Base-by-base conservation (phyloP, 176 grass and related monocot species). In the Pontederia paniculata region DNA sequence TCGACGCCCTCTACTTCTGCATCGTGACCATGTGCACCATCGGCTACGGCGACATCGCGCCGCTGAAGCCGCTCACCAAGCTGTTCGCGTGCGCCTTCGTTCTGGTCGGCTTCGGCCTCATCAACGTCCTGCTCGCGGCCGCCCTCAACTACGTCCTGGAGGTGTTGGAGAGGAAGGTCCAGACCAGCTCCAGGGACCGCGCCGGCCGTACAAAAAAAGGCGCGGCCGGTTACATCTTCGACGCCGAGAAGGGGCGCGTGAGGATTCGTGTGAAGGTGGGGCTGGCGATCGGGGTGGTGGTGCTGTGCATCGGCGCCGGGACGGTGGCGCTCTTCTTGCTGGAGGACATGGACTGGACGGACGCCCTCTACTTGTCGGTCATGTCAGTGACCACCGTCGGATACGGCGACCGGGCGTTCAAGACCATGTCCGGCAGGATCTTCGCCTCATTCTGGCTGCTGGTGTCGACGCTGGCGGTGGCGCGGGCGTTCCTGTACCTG, bases 331-430 rank as follows among this genome's bases (percentile, higher is more conserved):
- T 77, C 58, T 82, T 82, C 64, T 79, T 66, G 42, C 58, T 83
- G 50, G 82, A 91, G 58, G 69, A 69, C 42, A 50, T 81, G 54
- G 70, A 69, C 46, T 91, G 88, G 88, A 67, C 74, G 1, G 82
- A 91, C 48, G 82, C 78, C 53, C 79, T 91, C 60, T 80, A 86
- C 68, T 60, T 80, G 45, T 79, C 88, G 48, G 82, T 86, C 21
- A 86, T 81, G 60, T 91, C 88, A 12, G 78, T 91, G 43, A 91
- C 82, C 60, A 83, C 82, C 56, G 82, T 91, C 70, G 88, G 82
- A 48, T 86, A 83, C 69, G 75, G 78, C 45, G 78, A 91, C 57
- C 73, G 79, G 57, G 17, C 72, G 21, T 86, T 91, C 75, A 73
- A 69, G 58, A 91, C 82, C 37, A 50, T 74, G 80, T 67, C 46